phyloP scores from a whole-genome alignment of 169 alveolate genomes.

The Plasmodium malariae region DNA sequence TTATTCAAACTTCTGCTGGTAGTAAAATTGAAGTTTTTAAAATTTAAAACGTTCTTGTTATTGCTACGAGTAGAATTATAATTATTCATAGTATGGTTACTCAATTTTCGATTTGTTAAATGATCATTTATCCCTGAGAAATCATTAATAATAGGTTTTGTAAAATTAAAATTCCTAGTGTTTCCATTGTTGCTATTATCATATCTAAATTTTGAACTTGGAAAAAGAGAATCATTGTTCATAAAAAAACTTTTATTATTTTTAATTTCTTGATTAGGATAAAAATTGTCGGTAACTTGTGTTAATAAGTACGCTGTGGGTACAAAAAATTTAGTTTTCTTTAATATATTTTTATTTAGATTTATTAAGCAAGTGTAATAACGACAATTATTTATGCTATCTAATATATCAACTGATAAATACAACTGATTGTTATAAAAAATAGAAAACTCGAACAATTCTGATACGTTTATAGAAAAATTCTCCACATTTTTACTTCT shows the following conservation, averaged over 20 bases:
- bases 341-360: constrained; percentile 47
- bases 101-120: not conserved
- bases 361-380: constrained; percentile 50
- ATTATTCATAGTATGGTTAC: not conserved
- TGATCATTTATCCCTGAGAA: not conserved
- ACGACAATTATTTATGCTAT: not conserved
- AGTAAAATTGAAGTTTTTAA: constrained; percentile 13
- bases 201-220: not conserved
- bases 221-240: not conserved
- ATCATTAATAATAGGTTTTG: not conserved
- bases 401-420: constrained; percentile 34
- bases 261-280: not conserved
- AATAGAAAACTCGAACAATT: constrained; percentile 36
- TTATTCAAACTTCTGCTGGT: not conserved
- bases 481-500: constrained; percentile 30
- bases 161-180: not conserved
- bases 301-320: constrained; percentile 54
- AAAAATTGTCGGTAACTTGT: constrained; percentile 10
- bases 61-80: not conserved
- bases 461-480: constrained; percentile 50
- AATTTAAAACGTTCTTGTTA: not conserved
- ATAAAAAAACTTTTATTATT: constrained; percentile 1
- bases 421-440: constrained; percentile 10
- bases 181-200: not conserved
- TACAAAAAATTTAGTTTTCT: constrained; percentile 15